Evolutionary conservation across 2,329 filamentous ascomycete species (phyloP), one percentile per base, ranked within the genome.

Genomic region (Dactylonectria estremocensis): DNA sequence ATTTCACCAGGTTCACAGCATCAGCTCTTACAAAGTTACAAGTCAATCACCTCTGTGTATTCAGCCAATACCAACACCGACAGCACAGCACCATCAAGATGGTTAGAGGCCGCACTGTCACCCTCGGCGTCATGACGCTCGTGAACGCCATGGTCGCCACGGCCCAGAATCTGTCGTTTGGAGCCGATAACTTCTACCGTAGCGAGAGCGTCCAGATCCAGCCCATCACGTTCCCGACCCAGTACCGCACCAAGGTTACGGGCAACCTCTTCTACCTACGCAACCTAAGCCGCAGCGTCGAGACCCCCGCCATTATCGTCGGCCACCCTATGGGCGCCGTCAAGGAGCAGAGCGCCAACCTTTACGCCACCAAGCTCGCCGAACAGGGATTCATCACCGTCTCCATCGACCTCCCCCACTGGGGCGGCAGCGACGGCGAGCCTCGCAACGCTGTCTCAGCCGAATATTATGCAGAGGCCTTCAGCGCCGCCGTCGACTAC

Each of bases 401-500:
- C 28, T 59, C 56, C 2, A 35, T 59, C 18, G 56, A 59, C 9
- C 45, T 59, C 18, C 56, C 56, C 1, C 7, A 16, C 45, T 59
- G 56, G 56, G 56, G 56, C n/a, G 45, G 45, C n/a, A 59, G 56
- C 6, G 43, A 59, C 1, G 56, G 56, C 8, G 28, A 49, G 31
- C 56, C 43, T 7, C 56, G 56, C 28, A 75, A 78, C 24, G 72
- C 69, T 3, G 77, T 79, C 1, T 69, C 64, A 2, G 68, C 72
- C 2, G 77, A 79, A 1, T 35, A 73, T n/a, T 79, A 76, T 60
- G 67, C 76, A 0, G 77, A 79, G 55, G 66, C 74, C 1, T 78
- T 77, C 58, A 79, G 76, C 63, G 76, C 76, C 2, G 77, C 76
- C 3, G 77, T 79, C 18, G 77, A 78, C 66, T 79, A 77, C 14